Conservation (phyloP, 2,329 filamentous ascomycete species). For the Pyrenophora teres region DNA sequence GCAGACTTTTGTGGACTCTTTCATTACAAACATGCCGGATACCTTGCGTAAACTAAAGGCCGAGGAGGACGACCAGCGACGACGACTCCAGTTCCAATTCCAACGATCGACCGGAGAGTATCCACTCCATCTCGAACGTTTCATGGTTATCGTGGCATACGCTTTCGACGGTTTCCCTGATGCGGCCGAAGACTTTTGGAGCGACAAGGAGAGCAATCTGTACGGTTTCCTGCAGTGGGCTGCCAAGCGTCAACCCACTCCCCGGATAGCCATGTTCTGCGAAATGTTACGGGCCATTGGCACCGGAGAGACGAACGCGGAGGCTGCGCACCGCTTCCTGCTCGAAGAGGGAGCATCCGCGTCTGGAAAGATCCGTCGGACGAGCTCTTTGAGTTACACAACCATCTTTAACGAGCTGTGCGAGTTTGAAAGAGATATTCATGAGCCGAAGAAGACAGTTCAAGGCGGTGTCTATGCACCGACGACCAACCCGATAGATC, state of each 20-base stretch:
- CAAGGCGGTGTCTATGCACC: constrained; percentile 61
- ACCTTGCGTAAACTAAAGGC: constrained; percentile 81
- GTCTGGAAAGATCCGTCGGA: constrained; percentile 77
- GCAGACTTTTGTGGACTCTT: constrained; percentile 86
- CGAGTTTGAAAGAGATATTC: constrained; percentile 79
- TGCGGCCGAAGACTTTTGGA: constrained; percentile 87
- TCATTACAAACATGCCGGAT: constrained; percentile 94
- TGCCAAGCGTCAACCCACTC: constrained; percentile 91
- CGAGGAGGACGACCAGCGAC: constrained; percentile 86
- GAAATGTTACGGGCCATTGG: constrained; percentile 93
- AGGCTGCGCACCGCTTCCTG: constrained; percentile 84
- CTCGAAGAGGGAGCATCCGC: constrained; percentile 75
- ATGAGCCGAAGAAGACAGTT: constrained; percentile 69
- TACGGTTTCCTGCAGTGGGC: constrained; percentile 97
- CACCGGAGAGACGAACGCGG: constrained; percentile 79
- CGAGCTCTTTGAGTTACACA: constrained; percentile 85
- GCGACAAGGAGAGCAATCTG: constrained; percentile 87
- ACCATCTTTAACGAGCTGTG: constrained; percentile 91
- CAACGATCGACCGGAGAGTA: constrained; percentile 58
- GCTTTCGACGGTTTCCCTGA: constrained; percentile 85
- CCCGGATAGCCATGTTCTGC: constrained; percentile 94
- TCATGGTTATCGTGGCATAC: constrained; percentile 89
- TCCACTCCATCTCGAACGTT: constrained; percentile 74
- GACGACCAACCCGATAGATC: constrained; percentile 44
- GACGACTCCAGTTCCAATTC: constrained; percentile 52